These are phyloP conservation scores for Aspergillus haitiensis DNA, from an alignment of 495 filamentous ascomycete genomes.

Conservation along the genomic window DNA sequence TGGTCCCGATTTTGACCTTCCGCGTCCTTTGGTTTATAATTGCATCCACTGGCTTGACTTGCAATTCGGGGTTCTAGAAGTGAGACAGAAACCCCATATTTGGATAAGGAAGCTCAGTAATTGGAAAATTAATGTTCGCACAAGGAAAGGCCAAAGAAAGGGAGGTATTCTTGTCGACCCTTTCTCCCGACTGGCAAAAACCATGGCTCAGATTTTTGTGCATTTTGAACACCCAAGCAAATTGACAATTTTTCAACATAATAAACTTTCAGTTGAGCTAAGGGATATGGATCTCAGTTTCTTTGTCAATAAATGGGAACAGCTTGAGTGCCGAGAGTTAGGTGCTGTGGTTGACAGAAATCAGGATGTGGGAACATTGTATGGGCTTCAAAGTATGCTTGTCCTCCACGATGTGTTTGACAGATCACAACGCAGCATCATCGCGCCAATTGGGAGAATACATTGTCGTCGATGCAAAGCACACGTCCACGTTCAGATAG, in stretches of 20 bases:
- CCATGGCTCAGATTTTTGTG: slow-evolving; percentile 34
- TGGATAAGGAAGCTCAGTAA: slow-evolving; percentile 39
- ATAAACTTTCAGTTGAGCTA: slow-evolving; percentile 40
- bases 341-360: slow-evolving; percentile 49
- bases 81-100: slow-evolving; percentile 20
- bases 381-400: slow-evolving; percentile 56
- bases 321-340: slow-evolving; percentile 32
- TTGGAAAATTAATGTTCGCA: slow-evolving; percentile 35
- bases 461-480: slow-evolving; percentile 14
- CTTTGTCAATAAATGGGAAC: slow-evolving; percentile 30
- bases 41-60: slow-evolving; percentile 62
- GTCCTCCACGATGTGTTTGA: slow-evolving; percentile 45
- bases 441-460: slow-evolving; percentile 49
- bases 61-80: slow-evolving; percentile 41
- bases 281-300: slow-evolving; percentile 55
- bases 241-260: slow-evolving; percentile 39
- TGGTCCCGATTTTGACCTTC: slow-evolving; percentile 37
- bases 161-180: slow-evolving; percentile 34
- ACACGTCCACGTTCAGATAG: slow-evolving; percentile 46
- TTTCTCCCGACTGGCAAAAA: slow-evolving; percentile 26
- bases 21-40: slow-evolving; percentile 44
- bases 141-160: slow-evolving; percentile 21
- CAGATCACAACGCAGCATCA: slow-evolving; percentile 42
- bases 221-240: slow-evolving; percentile 34
- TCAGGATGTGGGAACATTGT: slow-evolving; percentile 54